These are phyloP conservation scores for Tolypocladium inflatum DNA, from an alignment of 2,329 filamentous ascomycete genomes.

Conservation along the genomic window DNA sequence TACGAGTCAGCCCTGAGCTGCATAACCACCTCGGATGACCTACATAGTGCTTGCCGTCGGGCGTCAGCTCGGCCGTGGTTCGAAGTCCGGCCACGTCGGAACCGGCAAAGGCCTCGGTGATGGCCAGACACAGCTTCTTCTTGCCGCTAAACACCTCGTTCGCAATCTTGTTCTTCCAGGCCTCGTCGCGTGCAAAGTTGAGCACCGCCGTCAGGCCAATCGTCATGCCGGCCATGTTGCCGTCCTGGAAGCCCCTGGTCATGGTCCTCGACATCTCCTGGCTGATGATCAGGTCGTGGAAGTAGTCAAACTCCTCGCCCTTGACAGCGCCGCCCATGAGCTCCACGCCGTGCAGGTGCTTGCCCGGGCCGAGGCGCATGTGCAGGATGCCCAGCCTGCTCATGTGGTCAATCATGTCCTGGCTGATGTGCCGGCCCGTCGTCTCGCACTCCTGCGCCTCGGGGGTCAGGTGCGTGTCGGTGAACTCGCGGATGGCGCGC, in stretches of 20 bases:
- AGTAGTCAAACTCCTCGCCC: conserved; percentile 77
- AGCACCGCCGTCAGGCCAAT: conserved; percentile 73
- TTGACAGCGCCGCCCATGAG: conserved; percentile 61
- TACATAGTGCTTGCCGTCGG: conserved; percentile 65
- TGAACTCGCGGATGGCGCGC: conserved; percentile 62
- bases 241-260: conserved; percentile 75
- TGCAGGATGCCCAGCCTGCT: conserved; percentile 63
- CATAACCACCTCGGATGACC: conserved; percentile 16
- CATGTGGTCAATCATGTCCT: conserved; percentile 70
- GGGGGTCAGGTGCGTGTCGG: conserved; percentile 59
- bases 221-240: conserved; percentile 79
- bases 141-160: conserved; percentile 66
- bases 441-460: conserved; percentile 70
- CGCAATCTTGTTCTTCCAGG: conserved; percentile 56
- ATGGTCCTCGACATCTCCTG: conserved; percentile 67
- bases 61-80: conserved; percentile 68
- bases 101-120: conserved; percentile 82
- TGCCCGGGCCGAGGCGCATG: conserved; percentile 76
- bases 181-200: conserved; percentile 63
- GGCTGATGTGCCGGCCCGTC: conserved; percentile 60
- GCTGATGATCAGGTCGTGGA: conserved; percentile 68
- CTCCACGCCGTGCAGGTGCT: conserved; percentile 64
- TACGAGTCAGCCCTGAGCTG: neutral
- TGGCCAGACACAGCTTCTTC: conserved; percentile 83
- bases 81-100: conserved; percentile 68